A percentile compares a stretch with the other conserved stretches of the same genome.
Conservation (phyloP, 2,329 filamentous ascomycete species). For the Xylaria sp. region DNA sequence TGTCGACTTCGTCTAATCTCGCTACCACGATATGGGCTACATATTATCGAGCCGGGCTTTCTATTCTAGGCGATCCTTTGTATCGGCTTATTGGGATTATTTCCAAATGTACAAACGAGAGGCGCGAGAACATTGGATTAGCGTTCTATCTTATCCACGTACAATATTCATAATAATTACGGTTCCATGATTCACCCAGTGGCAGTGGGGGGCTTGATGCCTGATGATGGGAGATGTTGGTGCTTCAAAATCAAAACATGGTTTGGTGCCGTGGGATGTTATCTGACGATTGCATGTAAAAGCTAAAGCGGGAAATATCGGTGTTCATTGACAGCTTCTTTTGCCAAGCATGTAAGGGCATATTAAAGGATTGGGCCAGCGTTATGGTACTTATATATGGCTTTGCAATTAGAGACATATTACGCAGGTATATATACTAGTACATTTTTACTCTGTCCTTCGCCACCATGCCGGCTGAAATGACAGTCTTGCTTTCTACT, state of each 20-base stretch:
- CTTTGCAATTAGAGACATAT: slow-evolving; percentile 32
- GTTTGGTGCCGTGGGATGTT: slow-evolving; percentile 27
- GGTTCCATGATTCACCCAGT: slow-evolving; percentile 38
- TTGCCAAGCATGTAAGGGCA: slow-evolving; percentile 21
- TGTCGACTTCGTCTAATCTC: slow-evolving; percentile 16
- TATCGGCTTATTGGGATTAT: slow-evolving; percentile 36
- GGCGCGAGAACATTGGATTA: slow-evolving; percentile 30
- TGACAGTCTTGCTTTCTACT: neutral
- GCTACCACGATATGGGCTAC: slow-evolving; percentile 18
- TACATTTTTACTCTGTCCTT: slow-evolving; percentile 5
- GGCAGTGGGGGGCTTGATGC: slow-evolving; percentile 31
- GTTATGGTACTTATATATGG: slow-evolving; percentile 25
- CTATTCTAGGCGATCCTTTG: slow-evolving; percentile 44
- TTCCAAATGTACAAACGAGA: slow-evolving; percentile 33
- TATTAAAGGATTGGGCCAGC: slow-evolving; percentile 28
- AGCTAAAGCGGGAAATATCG: slow-evolving; percentile 21
- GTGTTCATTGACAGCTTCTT: slow-evolving; percentile 31
- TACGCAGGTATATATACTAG: slow-evolving; percentile 30
- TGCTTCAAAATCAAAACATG: slow-evolving; percentile 23
- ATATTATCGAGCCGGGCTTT: slow-evolving; percentile 40
- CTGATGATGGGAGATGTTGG: slow-evolving; percentile 26
- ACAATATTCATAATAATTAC: slow-evolving; percentile 49
- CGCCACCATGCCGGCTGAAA: neutral
- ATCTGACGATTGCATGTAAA: slow-evolving; percentile 39
- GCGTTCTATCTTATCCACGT: slow-evolving; percentile 26